phyloP scores from a whole-genome alignment of 2,329 filamentous ascomycete genomes.

The Aspergillus sp. region DNA sequence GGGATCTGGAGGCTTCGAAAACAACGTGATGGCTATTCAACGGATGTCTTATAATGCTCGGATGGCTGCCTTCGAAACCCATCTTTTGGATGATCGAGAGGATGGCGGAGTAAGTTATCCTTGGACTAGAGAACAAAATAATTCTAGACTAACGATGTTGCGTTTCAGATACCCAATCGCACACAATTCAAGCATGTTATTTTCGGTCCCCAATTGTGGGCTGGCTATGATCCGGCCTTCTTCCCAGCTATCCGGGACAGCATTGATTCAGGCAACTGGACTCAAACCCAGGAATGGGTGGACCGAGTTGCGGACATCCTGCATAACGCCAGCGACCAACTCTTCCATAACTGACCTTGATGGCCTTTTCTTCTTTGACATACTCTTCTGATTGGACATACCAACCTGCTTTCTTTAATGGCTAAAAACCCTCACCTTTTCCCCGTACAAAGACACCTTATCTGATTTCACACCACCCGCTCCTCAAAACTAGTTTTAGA shows the following conservation, averaged over 20 bases:
- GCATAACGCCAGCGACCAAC: constrained; percentile 55
- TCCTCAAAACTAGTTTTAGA: background rate
- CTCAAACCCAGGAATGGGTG: constrained; percentile 64
- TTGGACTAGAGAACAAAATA: background rate
- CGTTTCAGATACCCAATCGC: constrained; percentile 41
- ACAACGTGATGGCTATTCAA: constrained; percentile 62
- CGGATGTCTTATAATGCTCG: constrained; percentile 76
- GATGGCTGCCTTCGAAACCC: constrained; percentile 78
- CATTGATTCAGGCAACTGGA: constrained; percentile 70
- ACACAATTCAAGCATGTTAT: constrained; percentile 93
- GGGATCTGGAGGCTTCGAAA: constrained; percentile 73
- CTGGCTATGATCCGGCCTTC: constrained; percentile 63
- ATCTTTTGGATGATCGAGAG: constrained; percentile 72
- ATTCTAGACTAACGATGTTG: constrained; percentile 57
- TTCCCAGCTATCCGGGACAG: constrained; percentile 87
- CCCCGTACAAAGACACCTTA: background rate
- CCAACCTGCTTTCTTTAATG: background rate
- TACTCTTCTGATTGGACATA: background rate
- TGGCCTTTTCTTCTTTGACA: constrained; percentile 5
- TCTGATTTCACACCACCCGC: background rate
- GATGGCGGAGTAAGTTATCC: constrained; percentile 68
- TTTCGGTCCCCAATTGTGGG: constrained; percentile 80
- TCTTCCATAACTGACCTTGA: constrained; percentile 37
- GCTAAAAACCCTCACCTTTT: background rate
- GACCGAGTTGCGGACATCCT: constrained; percentile 71